phyloP scores from a whole-genome alignment of 2,329 filamentous ascomycete species.

The Apiospora marii region DNA sequence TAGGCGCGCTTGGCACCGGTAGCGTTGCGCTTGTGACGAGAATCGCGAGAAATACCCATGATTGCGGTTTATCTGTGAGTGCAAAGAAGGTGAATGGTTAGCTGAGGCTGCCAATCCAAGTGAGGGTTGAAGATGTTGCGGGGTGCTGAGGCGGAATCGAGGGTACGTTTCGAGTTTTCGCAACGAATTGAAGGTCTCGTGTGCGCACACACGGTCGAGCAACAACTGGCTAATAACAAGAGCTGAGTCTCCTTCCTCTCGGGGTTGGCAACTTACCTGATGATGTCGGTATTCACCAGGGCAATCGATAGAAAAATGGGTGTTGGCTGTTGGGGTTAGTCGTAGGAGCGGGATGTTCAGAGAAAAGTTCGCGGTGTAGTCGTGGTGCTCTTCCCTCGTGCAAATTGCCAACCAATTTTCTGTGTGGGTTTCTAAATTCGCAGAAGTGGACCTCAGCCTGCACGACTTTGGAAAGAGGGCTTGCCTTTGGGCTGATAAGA shows the following conservation, averaged over 20 bases:
- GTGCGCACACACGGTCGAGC: neutral
- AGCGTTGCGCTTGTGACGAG: constrained; percentile 99
- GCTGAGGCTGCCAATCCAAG: neutral
- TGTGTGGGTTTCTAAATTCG: constrained; percentile 20
- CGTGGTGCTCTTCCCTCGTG: constrained; percentile 5
- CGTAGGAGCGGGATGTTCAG: constrained; percentile 23
- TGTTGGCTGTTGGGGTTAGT: constrained; percentile 25
- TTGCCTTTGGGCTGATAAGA: constrained; percentile 9
- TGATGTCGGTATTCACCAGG: constrained; percentile 24
- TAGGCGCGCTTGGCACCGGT: constrained; percentile 97
- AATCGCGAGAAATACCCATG: constrained; percentile 99
- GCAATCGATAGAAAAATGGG: constrained; percentile 23
- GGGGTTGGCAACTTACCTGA: constrained; percentile 20
- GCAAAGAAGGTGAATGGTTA: neutral
- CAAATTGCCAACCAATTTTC: constrained; percentile 20
- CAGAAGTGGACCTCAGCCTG: neutral
- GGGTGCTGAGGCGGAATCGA: neutral
- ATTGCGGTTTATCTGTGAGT: constrained; percentile 71
- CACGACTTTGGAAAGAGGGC: constrained; percentile 18
- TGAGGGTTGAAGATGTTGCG: neutral
- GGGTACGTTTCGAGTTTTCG: neutral
- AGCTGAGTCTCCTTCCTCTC: neutral
- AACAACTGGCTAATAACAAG: constrained; percentile 12
- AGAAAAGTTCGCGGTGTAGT: constrained; percentile 21
- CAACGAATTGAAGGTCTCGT: constrained; percentile 3